Percentiles rank a stretch among this genome's conserved stretches.
These are phyloP conservation scores for Helichrysum umbraculigerum DNA, from an alignment of 129 eudicot species.

Conservation along the genomic window DNA sequence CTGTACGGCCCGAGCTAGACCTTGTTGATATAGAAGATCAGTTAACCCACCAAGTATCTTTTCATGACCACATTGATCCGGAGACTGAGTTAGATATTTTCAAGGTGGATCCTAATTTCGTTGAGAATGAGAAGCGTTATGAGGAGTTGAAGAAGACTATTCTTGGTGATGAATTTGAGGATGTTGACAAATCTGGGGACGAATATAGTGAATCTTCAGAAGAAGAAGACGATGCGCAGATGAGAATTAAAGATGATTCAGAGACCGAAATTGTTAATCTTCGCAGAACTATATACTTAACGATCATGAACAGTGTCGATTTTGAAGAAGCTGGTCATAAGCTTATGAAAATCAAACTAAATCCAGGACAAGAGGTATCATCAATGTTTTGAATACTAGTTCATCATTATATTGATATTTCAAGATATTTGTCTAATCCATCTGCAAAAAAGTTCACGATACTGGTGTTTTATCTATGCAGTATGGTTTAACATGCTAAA, in stretches of 20 bases:
- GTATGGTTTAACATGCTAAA: background rate
- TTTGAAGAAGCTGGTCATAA: constrained; percentile 98
- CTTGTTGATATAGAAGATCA: constrained; percentile 94
- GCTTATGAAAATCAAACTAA: constrained; percentile 73
- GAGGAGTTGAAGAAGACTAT: constrained; percentile 82
- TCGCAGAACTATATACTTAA: constrained; percentile 86
- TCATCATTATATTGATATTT: no score
- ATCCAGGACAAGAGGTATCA: constrained; percentile 91
- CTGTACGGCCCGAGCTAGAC: constrained; percentile 89
- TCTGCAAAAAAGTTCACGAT: no score
- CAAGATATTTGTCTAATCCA: no score
- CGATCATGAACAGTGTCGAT: constrained; percentile 96
- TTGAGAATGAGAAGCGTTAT: constrained; percentile 69
- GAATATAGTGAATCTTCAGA: constrained; percentile 61
- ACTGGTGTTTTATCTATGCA: no score
- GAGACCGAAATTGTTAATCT: constrained; percentile 85
- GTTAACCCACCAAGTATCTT: constrained; percentile 82
- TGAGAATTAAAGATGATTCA: constrained; percentile 84
- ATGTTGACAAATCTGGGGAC: constrained; percentile 57
- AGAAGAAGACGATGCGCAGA: constrained; percentile 68
- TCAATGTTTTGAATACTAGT: background rate
- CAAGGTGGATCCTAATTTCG: constrained; percentile 69
- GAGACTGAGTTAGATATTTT: constrained; percentile 75
- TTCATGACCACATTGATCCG: constrained; percentile 68
- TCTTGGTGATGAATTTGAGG: constrained; percentile 89